Evolutionary conservation across 2,329 filamentous ascomycete species (phyloP).

Genomic region (Arthrobotrys sinensis): DNA sequence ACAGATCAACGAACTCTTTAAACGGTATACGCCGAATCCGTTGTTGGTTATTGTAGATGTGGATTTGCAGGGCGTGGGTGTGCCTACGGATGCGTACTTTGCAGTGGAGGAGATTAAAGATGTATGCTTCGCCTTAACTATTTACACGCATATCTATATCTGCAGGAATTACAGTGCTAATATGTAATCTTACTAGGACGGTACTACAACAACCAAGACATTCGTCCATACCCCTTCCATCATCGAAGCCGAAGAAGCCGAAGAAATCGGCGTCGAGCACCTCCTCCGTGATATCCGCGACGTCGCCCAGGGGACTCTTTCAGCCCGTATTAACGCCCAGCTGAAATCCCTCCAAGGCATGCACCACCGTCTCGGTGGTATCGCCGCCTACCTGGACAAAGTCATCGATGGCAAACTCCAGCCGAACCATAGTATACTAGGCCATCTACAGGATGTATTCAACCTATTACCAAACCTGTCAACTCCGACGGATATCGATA

Average conservation of each 20-base stretch:
- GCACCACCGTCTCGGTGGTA: conserved; percentile 93
- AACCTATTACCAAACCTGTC: conserved; percentile 97
- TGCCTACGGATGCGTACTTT: conserved; percentile 98
- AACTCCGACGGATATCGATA: conserved; percentile 77
- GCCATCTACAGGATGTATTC: conserved; percentile 99
- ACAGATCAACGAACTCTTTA: conserved; percentile 99
- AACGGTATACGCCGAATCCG: conserved; percentile 97
- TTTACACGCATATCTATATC: conserved; percentile 16
- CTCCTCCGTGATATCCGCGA: conserved; percentile 97
- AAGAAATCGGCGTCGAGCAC: conserved; percentile 99
- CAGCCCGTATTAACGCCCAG: conserved; percentile 96
- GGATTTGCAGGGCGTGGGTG: conserved; percentile 96
- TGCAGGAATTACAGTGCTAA: conserved; percentile 7
- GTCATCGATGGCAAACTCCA: conserved; percentile 93
- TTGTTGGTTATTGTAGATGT: conserved; percentile 98
- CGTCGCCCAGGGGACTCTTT: conserved; percentile 95
- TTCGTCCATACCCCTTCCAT: conserved; percentile 98
- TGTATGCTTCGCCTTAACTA: conserved; percentile 72
- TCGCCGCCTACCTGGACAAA: conserved; percentile 94
- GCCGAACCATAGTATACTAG: conserved; percentile 96
- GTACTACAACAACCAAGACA: conserved; percentile 94
- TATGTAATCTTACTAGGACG: conserved; percentile 76
- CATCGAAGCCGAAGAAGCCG: conserved; percentile 98
- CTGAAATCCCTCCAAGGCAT: conserved; percentile 96
- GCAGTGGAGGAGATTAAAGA: conserved; percentile 99